phyloP scores from a whole-genome alignment of 805 yeast species.

The Zygosaccharomyces kombuchaensis region DNA sequence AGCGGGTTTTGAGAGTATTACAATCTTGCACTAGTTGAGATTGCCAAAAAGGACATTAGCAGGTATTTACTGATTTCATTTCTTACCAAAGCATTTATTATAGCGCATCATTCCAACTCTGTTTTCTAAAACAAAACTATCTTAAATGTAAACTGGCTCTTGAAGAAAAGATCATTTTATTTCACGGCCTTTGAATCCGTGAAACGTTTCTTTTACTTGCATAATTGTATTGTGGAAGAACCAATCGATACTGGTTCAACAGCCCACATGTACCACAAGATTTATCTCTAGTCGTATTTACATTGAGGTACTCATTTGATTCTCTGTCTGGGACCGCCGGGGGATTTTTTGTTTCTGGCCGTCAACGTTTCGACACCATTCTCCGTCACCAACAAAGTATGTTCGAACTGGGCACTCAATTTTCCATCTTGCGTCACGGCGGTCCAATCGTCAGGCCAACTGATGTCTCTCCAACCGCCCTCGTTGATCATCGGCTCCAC shows the following conservation, averaged over 20 bases:
- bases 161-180: too few species aligned
- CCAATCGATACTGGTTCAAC: background rate
- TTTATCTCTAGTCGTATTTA: background rate
- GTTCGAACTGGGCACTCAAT: conserved; percentile 91
- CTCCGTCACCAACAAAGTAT: conserved; percentile 87
- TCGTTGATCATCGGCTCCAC: conserved; percentile 95
- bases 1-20: too few species aligned
- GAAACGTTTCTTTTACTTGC: too few species aligned
- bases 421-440: conserved; percentile 86
- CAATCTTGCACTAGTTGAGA: too few species aligned
- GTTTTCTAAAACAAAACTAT: too few species aligned
- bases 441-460: conserved; percentile 99
- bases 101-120: too few species aligned
- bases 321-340: conserved; percentile 81
- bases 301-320: conserved; percentile 26
- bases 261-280: background rate
- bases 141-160: too few species aligned
- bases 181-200: too few species aligned
- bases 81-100: too few species aligned
- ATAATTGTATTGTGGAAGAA: too few species aligned
- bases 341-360: conserved; percentile 72
- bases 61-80: too few species aligned
- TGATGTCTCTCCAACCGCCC: conserved; percentile 73
- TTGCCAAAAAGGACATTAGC: too few species aligned
- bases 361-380: conserved; percentile 88